These are phyloP conservation scores for Mucor lusitanicus DNA, from an alignment of 371 early-diverging fungal species.

Conservation along the genomic window DNA sequence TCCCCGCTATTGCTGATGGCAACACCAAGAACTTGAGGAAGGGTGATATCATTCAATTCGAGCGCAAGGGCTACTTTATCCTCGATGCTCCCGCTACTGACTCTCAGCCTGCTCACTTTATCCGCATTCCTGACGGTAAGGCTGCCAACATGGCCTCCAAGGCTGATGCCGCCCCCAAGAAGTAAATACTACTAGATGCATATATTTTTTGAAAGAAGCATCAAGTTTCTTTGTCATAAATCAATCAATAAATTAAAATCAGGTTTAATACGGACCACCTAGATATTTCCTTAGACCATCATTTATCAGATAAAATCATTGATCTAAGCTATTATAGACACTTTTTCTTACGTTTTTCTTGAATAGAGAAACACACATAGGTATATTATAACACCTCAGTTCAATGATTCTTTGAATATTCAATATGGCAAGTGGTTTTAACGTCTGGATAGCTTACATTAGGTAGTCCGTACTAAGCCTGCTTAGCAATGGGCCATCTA, in stretches of 20 bases:
- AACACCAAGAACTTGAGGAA: slow-evolving; percentile 58
- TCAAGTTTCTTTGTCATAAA: not conserved
- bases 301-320: too few relatives aligned
- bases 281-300: too few relatives aligned
- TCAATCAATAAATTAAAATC: not conserved
- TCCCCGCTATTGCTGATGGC: slow-evolving; percentile 68
- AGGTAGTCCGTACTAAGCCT: too few relatives aligned
- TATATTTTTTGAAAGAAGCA: not conserved
- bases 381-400: too few relatives aligned
- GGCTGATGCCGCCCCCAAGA: slow-evolving; percentile 19
- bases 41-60: slow-evolving; percentile 97
- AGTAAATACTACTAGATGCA: not conserved
- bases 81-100: slow-evolving; percentile 71
- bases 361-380: too few relatives aligned
- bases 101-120: slow-evolving; percentile 68
- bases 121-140: slow-evolving; percentile 94
- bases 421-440: too few relatives aligned
- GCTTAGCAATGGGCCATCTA: too few relatives aligned
- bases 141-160: slow-evolving; percentile 78
- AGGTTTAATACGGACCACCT: too few relatives aligned
- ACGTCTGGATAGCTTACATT: too few relatives aligned
- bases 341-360: too few relatives aligned
- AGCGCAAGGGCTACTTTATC: slow-evolving; percentile 98
- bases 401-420: too few relatives aligned
- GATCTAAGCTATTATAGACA: too few relatives aligned